Base-by-base conservation (phyloP, 2,329 filamentous ascomycete species). In the Botrytis galanthina region DNA sequence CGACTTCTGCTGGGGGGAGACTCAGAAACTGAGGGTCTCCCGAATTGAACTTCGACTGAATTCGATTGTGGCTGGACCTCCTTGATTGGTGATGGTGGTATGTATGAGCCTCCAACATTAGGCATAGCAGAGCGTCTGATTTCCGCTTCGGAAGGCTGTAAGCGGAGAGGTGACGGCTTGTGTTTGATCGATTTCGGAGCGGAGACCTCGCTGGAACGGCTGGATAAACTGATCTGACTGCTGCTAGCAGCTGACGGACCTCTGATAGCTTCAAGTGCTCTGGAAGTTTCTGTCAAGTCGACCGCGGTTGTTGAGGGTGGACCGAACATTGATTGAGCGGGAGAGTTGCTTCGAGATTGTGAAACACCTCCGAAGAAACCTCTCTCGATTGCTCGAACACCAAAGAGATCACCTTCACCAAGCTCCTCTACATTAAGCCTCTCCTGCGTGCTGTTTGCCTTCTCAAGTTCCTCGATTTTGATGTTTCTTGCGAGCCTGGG, bases 301-400 rank as follows among this genome's bases (percentile, higher is more conserved):
- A 37, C 26, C 3, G 44, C 60, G 57, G 26, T 46, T 39, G 70
- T 64, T 35, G 70, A 71, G 3, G 70, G 70, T 26, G 70, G n/a
- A 4, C 60, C 61, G 20, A 60, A 72, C 62, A 68, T 68, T 26
- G 70, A 72, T 29, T 68, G 61, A 20, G 61, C 71, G 18, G 74
- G 74, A 26, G 75, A 75, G 32, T 62, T 70, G 35, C 62, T 60
- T 51, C 74, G 67, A 35, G 75, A 75, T 59, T 76, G 75, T 39
- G 75, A 60, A 18, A 76, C 75, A 26, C 75, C 75, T 12, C 75
- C 75, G 37, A 68, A 76, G 44, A 69, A 76, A 10, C 75, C 75
- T 37, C 64, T 59, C 29, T 76, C 73, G 37, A 76, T 73, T n/a
- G 75, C 75, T 73, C 75, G 62, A 35, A 76, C 66, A 46, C 75